A percentile compares a stretch with the other conserved stretches of the same genome.
Evolutionary conservation across 1,139 yeast species (phyloP).

Genomic region (Candida neerlandica): DNA sequence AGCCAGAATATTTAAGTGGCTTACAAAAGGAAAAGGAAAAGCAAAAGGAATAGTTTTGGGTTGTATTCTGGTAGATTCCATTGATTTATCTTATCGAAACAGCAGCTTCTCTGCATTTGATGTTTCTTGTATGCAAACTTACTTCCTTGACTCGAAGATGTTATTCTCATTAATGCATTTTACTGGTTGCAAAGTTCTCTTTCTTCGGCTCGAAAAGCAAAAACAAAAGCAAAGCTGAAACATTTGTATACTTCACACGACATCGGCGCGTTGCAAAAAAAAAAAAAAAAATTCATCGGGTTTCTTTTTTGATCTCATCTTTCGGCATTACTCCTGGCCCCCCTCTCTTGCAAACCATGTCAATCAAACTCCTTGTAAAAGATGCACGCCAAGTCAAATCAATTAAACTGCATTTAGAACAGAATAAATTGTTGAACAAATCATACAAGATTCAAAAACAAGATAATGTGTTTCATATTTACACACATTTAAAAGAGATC

Average conservation of each 20-base stretch:
- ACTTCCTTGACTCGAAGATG: not conserved
- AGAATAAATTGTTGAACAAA: conserved; percentile 23
- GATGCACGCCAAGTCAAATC: conserved; percentile 26
- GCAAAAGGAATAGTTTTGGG: no score
- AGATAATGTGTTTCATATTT: conserved; percentile 13
- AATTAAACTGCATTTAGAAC: conserved; percentile 29
- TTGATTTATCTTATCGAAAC: no score
- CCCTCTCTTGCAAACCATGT: conserved; percentile 1
- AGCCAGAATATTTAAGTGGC: no score
- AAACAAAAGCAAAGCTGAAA: not conserved
- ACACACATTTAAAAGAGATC: conserved; percentile 13
- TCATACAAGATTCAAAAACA: conserved; percentile 24
- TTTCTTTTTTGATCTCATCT: not conserved
- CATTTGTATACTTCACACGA: not conserved
- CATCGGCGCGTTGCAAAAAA: not conserved
- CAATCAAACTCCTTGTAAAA: conserved; percentile 13
- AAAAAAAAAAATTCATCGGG: not conserved
- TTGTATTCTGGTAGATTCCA: no score
- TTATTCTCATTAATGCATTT: not conserved
- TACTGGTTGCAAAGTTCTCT: not conserved
- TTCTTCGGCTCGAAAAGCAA: not conserved
- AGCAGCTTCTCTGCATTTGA: not conserved
- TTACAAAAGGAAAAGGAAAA: no score
- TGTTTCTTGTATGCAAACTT: no score
- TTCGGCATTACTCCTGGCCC: no score